Conservation (phyloP, 352 stramenopile species). For the Phytopythium litorale region DNA sequence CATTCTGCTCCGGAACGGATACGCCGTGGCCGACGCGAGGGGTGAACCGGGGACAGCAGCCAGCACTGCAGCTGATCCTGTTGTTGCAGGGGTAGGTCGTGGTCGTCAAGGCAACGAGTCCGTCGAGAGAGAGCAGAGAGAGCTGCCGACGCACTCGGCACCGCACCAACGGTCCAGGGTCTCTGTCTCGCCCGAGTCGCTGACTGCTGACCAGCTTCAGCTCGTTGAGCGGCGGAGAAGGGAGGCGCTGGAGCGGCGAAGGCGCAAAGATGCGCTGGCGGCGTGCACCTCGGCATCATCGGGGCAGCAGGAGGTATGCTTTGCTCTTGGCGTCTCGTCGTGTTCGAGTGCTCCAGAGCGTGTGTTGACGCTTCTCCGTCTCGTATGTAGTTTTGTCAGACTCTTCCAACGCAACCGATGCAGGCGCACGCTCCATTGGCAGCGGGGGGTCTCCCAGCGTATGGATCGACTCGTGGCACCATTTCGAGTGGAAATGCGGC, state of each 20-base stretch:
- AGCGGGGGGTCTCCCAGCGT: not conserved
- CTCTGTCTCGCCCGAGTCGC: conserved; percentile 23
- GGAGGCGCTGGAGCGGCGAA: conserved; percentile 53
- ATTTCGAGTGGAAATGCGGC: not conserved
- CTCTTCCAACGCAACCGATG: not conserved
- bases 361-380: not conserved
- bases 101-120: not conserved
- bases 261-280: not conserved
- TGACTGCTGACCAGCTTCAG: conserved; percentile 52
- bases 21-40: conserved; percentile 6
- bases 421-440: not conserved
- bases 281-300: not conserved
- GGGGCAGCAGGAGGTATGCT: not conserved
- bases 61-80: not conserved
- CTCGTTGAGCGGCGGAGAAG: conserved; percentile 49
- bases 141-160: not conserved
- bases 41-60: no score
- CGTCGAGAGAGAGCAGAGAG: not conserved
- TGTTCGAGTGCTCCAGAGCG: no score
- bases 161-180: not conserved
- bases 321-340: not conserved
- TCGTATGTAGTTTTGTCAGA: not conserved
- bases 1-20: conserved; percentile 63
- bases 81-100: not conserved
- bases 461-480: not conserved